A percentile compares a stretch with the other conserved stretches of the same genome.
These are phyloP conservation scores for Russula lepida DNA, from an alignment of 768 basidiomycete species.

Conservation along the genomic window DNA sequence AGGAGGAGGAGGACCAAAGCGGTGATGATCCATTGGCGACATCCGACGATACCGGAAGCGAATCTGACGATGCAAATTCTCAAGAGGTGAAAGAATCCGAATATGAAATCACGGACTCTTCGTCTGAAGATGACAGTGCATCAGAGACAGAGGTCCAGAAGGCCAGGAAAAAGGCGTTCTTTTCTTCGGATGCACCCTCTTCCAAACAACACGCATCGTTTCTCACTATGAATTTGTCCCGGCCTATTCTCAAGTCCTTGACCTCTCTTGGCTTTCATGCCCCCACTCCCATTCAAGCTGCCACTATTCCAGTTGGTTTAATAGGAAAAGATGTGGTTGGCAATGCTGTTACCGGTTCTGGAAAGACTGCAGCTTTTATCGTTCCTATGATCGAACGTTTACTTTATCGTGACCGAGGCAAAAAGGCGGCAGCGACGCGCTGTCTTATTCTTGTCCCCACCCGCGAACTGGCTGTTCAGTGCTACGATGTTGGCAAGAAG, in stretches of 20 bases:
- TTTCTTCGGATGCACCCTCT: constrained; percentile 47
- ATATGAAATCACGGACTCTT: constrained; percentile 37
- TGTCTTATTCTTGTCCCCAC: constrained; percentile 93
- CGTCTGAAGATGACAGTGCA: constrained; percentile 59
- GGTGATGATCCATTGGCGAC: constrained; percentile 10
- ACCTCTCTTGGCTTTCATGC: constrained; percentile 70
- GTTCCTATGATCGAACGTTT: constrained; percentile 92
- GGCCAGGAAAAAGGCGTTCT: constrained; percentile 80
- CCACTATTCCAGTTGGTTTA: constrained; percentile 88
- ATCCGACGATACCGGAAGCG: constrained; percentile 18
- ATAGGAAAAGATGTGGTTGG: constrained; percentile 95
- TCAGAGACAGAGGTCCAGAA: constrained; percentile 48
- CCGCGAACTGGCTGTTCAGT: constrained; percentile 92
- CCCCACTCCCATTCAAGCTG: constrained; percentile 94
- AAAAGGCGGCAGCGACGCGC: constrained; percentile 75
- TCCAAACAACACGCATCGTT: constrained; percentile 67
- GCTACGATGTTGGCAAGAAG: constrained; percentile 83
- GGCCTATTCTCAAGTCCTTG: constrained; percentile 86
- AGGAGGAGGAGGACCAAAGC: constrained; percentile 33
- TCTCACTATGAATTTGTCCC: constrained; percentile 89
- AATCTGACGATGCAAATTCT: constrained; percentile 23
- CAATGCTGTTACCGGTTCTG: constrained; percentile 92
- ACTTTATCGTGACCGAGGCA: constrained; percentile 84
- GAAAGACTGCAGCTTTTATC: constrained; percentile 96
- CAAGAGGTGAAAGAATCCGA: constrained; percentile 23